Evolutionary conservation across 441 rosid genomes (phyloP).

Genomic region (Adansonia grandidieri): DNA sequence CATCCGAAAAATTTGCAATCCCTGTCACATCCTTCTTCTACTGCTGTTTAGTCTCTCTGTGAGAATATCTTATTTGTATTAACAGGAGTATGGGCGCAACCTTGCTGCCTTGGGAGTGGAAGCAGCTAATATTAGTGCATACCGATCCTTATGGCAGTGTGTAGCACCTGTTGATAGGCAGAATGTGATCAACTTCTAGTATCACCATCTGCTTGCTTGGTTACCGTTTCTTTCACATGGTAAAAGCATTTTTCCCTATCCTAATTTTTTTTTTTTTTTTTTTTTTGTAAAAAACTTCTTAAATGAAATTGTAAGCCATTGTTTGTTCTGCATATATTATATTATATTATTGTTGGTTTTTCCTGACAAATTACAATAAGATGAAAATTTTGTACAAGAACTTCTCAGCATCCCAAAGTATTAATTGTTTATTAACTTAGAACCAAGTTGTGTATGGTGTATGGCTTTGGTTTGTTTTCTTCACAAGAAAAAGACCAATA

Average conservation of each 20-base stretch:
- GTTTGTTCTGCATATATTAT: background rate
- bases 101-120: constrained; percentile 69
- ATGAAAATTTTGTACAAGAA: background rate
- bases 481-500: too few relatives aligned
- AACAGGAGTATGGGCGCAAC: constrained; percentile 87
- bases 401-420: background rate
- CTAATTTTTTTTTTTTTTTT: background rate
- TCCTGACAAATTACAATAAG: background rate
- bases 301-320: background rate
- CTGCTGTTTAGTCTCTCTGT: background rate
- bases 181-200: constrained; percentile 47
- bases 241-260: background rate
- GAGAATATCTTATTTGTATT: background rate
- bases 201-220: background rate
- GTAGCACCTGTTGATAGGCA: constrained; percentile 86
- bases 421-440: background rate
- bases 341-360: background rate
- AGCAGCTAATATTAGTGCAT: constrained; percentile 68
- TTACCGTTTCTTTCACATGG: background rate
- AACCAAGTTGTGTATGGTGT: background rate
- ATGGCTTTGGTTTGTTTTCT: too few relatives aligned
- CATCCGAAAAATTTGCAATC: constrained; percentile 11
- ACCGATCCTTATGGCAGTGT: constrained; percentile 80
- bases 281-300: background rate
- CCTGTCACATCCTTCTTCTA: background rate